Base-by-base conservation (phyloP, 1,284 basidiomycete species). In the Coriolopsis trogii region DNA sequence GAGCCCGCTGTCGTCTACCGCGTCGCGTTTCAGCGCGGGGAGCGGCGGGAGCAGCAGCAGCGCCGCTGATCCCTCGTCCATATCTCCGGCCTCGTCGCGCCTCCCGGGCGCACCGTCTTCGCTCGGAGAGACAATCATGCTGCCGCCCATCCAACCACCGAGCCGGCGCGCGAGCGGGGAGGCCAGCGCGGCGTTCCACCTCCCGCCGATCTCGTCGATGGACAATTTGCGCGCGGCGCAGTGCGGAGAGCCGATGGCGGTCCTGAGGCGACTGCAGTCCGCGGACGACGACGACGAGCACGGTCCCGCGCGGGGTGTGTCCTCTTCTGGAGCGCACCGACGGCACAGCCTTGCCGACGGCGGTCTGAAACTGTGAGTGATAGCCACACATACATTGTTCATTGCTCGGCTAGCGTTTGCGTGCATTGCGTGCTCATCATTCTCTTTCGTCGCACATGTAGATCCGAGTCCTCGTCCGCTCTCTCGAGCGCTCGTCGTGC, bases 121-220 rank as follows among this genome's bases (percentile, higher is more conserved):
- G 24, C 39, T 33, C 20, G 41, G 46, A n/a, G 75, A 77, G 33
- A 68, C 70, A 12, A 78, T 85, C 40, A 77, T 69, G 21, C 68
- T 85, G 3, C 76, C 84, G 9, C 82, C 81, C 20, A 78, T 85
- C 43, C 75, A 77, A 18, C 67, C 73, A 9, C 64, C 63, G n/a
- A 41, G 25, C 25, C 39, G 51, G 29, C 45, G 48, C 6, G 20
- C 9, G 29, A 41, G 42, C 28, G 45, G 40, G 30, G 54, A 59
- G 30, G 15, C 16, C 21, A 21, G 29, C 24, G 41, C 41, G 24
- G 42, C 55, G 58, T 82, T 83, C 55, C 77, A 81, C 8, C 67
- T 88, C 4, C 85, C 86, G 2, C 84, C 85, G 0, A 88, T 89
- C 52, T 84, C 85, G 4, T 79, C 82, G 0, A 69, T 89, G 58